Evolutionary conservation across 768 basidiomycete genomes (phyloP).

Genomic region (Pulveroboletus sp.): DNA sequence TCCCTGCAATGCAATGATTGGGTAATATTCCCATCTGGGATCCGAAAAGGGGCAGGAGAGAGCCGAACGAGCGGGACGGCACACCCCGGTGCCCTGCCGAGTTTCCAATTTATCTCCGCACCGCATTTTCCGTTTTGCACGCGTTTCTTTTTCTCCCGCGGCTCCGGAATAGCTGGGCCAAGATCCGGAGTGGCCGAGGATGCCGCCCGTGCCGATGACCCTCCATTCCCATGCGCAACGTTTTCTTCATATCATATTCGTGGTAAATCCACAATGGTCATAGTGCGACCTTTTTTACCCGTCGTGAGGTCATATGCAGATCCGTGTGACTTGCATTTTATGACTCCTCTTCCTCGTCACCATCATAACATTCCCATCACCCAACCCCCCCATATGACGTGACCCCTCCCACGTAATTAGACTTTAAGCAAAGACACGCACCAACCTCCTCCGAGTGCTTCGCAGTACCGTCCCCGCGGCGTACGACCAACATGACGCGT

Average conservation of each 20-base stretch:
- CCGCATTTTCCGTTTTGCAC: constrained; percentile 10
- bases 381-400: constrained; percentile 20
- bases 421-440: constrained; percentile 36
- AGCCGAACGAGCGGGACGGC: constrained; percentile 11
- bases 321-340: constrained; percentile 24
- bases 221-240: constrained; percentile 25
- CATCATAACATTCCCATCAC: constrained; percentile 21
- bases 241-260: constrained; percentile 31
- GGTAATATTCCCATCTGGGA: constrained; percentile 28
- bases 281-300: constrained; percentile 7
- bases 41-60: not conserved
- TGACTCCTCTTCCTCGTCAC: constrained; percentile 18
- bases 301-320: constrained; percentile 34
- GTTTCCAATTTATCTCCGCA: constrained; percentile 21
- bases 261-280: too few species aligned
- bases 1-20: constrained; percentile 30
- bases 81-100: constrained; percentile 28
- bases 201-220: constrained; percentile 12
- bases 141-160: constrained; percentile 16
- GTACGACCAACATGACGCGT: constrained; percentile 6
- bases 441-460: constrained; percentile 20
- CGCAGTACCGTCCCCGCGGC: constrained; percentile 27
- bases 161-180: constrained; percentile 19
- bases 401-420: constrained; percentile 34
- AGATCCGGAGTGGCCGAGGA: constrained; percentile 30